These are phyloP conservation scores for Luvunga scandens DNA, from an alignment of 345 rosid genomes.

Conservation along the genomic window DNA sequence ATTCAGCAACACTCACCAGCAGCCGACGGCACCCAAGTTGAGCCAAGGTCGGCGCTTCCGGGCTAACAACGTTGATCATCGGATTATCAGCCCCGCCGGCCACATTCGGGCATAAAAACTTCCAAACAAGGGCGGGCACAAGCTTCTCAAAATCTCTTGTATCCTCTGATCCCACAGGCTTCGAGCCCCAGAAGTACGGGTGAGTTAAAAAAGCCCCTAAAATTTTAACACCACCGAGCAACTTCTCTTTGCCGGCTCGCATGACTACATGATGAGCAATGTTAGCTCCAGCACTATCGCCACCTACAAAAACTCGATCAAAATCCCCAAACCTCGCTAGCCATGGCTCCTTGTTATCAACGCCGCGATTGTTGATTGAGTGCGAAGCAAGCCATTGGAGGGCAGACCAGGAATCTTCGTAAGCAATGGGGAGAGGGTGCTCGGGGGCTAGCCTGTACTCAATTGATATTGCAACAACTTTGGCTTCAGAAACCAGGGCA, in stretches of 20 bases:
- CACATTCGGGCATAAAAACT: conserved; percentile 25
- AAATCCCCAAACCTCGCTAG: conserved; percentile 33
- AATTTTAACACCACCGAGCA: conserved; percentile 27
- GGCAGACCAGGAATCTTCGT: conserved; percentile 46
- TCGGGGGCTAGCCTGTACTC: conserved; percentile 53
- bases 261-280: conserved; percentile 29
- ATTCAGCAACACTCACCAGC: conserved; percentile 32
- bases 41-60: conserved; percentile 34
- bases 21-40: conserved; percentile 26
- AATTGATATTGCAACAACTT: conserved; percentile 34
- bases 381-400: conserved; percentile 43
- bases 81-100: conserved; percentile 36
- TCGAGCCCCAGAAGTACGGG: conserved; percentile 52
- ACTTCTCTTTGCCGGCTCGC: conserved; percentile 25
- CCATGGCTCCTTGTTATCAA: conserved; percentile 40
- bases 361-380: background rate
- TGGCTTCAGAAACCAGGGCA: conserved; percentile 25
- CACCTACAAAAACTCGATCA: conserved; percentile 27
- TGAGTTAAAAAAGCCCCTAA: conserved; percentile 35
- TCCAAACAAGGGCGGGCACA: conserved; percentile 14
- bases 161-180: conserved; percentile 36
- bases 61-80: conserved; percentile 30
- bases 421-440: conserved; percentile 30
- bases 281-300: conserved; percentile 52
- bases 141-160: conserved; percentile 1